Base-by-base conservation (phyloP, 805 yeast species). In the Danielozyma ontarioensis region DNA sequence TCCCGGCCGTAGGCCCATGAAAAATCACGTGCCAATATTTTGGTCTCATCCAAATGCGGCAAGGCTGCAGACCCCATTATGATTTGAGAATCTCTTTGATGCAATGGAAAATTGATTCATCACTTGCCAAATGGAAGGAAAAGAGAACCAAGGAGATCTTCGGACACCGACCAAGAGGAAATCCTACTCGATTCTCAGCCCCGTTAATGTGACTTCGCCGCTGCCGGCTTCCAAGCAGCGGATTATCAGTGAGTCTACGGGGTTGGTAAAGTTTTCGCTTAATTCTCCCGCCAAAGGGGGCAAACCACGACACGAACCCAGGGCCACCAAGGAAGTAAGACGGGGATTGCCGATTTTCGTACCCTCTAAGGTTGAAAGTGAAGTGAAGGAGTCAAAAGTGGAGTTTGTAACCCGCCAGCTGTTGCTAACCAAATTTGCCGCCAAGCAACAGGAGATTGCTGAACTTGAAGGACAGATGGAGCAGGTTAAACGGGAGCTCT, bases 361-460 rank as follows among this genome's bases (percentile, higher is more conserved):
- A 23, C 31, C 22, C 14, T 27, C 23, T 6, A 17, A 12, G 10
- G 12, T 22, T 10, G 27, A 17, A 6, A 23, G 24, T 14, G 26
- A 18, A 13, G 29, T 22, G 31, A 26, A 29, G 14, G 32, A 19
- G 10, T n/a, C n/a, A n/a, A 22, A 22, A 24, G 5, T 23, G 13
- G 13, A 45, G 72, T 24, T 64, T 53, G 33, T 51, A 54, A 27
- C 42, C 71, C 32, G 36, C 13, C 35, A 27, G 18, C 27, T 28
- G 14, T 44, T 60, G n/a, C 32, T 57, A 5, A 42, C 51, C 4
- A 34, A 39, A 24, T 59, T 53, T 35, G 77, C 83, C 0, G 45
- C 68, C 2, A 78, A 78, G 46, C 80, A 77, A 45, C 63, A 78
- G 38, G 67, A 67, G 35, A 65, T 78, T 6, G 40, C 64, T 13